Conservation (phyloP, 2,329 filamentous ascomycete species). For the Blastomyces parvus region DNA sequence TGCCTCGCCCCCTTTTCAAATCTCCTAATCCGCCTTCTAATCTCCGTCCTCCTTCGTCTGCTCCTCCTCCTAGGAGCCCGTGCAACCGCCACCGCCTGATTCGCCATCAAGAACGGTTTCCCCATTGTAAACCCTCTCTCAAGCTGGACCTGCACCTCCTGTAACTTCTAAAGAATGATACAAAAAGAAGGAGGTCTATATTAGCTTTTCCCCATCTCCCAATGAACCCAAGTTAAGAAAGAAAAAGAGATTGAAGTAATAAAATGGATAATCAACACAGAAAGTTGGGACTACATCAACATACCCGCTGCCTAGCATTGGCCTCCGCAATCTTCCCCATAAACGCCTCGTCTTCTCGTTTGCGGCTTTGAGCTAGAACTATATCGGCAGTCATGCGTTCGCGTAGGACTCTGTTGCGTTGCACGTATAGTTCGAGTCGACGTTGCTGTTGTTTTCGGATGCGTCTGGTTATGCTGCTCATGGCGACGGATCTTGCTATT, state of each 20-base stretch:
- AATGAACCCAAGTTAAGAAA: not conserved
- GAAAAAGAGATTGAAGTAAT: not conserved
- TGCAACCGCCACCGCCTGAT: not conserved
- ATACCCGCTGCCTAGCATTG: slow-evolving; percentile 35
- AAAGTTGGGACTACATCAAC: not conserved
- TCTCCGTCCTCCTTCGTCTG: not conserved
- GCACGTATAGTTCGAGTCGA: slow-evolving; percentile 1
- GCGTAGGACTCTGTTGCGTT: slow-evolving; percentile 26
- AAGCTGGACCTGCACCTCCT: not conserved
- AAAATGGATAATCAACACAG: not conserved
- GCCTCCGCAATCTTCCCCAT: slow-evolving; percentile 32
- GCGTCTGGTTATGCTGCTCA: not conserved
- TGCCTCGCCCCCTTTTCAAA: not conserved
- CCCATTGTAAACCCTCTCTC: not conserved
- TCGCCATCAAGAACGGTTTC: not conserved
- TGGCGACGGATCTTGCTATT: not conserved
- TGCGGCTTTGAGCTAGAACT: slow-evolving; percentile 24
- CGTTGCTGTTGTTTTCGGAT: not conserved
- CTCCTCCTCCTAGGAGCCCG: not conserved
- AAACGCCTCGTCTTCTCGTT: slow-evolving; percentile 35
- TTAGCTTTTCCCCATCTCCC: too few relatives aligned
- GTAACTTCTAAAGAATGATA: not conserved
- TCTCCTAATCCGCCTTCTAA: not conserved
- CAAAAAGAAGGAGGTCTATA: too few relatives aligned
- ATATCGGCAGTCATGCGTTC: not conserved